These are phyloP conservation scores for Phytophthora tubulina DNA, from an alignment of 352 stramenopile species.

Conservation along the genomic window DNA sequence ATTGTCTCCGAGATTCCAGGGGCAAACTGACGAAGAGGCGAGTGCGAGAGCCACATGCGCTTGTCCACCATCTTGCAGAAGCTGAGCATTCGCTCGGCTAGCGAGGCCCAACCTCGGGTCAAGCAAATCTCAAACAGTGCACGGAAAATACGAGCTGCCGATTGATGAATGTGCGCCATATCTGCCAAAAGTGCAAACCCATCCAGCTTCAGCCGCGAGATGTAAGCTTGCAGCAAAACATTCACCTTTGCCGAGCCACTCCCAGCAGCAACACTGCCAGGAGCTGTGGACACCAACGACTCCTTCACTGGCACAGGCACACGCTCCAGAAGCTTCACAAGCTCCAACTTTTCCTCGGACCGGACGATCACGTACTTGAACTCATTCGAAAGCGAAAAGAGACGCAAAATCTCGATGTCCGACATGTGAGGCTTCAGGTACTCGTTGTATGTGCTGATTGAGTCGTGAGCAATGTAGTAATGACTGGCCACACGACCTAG, in stretches of 20 bases:
- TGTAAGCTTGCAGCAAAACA: conserved; percentile 99
- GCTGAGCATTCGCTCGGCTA: conserved; percentile 96
- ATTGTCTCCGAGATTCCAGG: conserved; percentile 95
- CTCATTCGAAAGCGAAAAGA: conserved; percentile 99
- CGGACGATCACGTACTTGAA: conserved; percentile 99
- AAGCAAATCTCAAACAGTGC: conserved; percentile 99
- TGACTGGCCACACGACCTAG: conserved; percentile 98
- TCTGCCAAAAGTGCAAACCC: conserved; percentile 99
- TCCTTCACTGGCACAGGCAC: conserved; percentile 99
- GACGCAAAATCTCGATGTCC: conserved; percentile 99
- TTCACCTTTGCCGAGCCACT: conserved; percentile 98
- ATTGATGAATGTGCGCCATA: conserved; percentile 99
- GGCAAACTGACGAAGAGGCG: conserved; percentile 97
- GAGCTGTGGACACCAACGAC: conserved; percentile 64
- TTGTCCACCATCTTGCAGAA: conserved; percentile 99
- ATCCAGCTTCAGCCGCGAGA: conserved; percentile 97
- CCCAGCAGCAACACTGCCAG: conserved; percentile 48
- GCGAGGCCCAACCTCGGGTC: conserved; percentile 94
- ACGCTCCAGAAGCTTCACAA: conserved; percentile 97
- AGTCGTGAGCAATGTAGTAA: conserved; percentile 99
- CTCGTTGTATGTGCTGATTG: conserved; percentile 98
- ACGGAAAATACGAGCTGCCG: conserved; percentile 97
- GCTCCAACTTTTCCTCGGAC: conserved; percentile 99
- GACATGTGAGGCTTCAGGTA: conserved; percentile 99
- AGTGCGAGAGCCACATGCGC: conserved; percentile 98